Conservation (phyloP, 2,329 filamentous ascomycete genomes). For the Laburnicola sp. region DNA sequence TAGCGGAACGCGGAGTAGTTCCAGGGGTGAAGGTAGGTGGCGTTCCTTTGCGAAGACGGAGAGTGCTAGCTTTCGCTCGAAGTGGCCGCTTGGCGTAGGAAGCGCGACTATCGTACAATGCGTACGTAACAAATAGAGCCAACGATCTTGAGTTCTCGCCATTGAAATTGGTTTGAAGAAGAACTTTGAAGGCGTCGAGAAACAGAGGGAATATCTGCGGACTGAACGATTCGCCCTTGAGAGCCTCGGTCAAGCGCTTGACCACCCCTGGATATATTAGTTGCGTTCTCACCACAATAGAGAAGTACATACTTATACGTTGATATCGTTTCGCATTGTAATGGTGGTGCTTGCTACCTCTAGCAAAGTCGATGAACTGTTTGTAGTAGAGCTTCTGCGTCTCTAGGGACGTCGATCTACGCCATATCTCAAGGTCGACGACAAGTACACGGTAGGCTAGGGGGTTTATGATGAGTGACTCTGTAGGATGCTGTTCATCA, state of each 20-base stretch:
- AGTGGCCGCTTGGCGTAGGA: slow-evolving; percentile 42
- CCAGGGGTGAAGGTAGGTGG: slow-evolving; percentile 33
- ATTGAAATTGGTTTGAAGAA: slow-evolving; percentile 79
- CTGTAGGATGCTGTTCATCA: slow-evolving; percentile 73
- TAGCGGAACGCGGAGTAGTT: slow-evolving; percentile 36
- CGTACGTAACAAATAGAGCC: slow-evolving; percentile 90
- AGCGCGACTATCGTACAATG: slow-evolving; percentile 68
- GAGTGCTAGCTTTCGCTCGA: slow-evolving; percentile 38
- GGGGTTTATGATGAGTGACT: slow-evolving; percentile 94
- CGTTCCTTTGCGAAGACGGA: slow-evolving; percentile 35
- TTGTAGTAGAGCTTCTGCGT: slow-evolving; percentile 90
- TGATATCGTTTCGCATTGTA: slow-evolving; percentile 88
- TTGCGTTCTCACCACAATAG: not conserved
- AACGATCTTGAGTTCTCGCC: slow-evolving; percentile 84
- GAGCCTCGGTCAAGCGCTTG: slow-evolving; percentile 83
- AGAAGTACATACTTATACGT: slow-evolving; percentile 76
- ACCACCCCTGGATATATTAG: slow-evolving; percentile 68
- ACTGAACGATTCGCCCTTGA: slow-evolving; percentile 81
- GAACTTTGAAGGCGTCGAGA: slow-evolving; percentile 73
- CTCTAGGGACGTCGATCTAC: slow-evolving; percentile 68
- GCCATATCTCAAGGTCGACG: slow-evolving; percentile 92
- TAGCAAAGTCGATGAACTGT: slow-evolving; percentile 85
- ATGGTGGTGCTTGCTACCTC: slow-evolving; percentile 86
- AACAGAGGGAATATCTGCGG: slow-evolving; percentile 75
- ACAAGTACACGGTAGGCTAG: slow-evolving; percentile 89